phyloP scores from a whole-genome alignment of 2,329 filamentous ascomycete genomes.

The Colletotrichum sansevieriae region DNA sequence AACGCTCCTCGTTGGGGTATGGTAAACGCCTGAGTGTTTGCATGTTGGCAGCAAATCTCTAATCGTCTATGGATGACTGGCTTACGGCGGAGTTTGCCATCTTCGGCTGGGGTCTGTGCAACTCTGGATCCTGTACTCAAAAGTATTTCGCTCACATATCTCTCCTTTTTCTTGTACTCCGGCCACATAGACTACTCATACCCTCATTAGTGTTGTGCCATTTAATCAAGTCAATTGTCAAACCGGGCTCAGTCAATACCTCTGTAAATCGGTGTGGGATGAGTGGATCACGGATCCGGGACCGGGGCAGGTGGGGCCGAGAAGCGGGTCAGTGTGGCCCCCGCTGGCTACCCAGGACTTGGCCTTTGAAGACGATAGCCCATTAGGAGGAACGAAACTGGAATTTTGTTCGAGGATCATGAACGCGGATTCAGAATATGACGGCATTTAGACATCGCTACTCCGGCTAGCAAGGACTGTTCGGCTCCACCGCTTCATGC shows the following conservation, averaged over 20 bases:
- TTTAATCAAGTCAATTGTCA: constrained; percentile 2
- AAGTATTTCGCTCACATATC: constrained; percentile 8
- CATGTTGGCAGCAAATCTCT: not conserved
- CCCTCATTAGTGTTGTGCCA: constrained; percentile 26
- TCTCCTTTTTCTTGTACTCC: not conserved
- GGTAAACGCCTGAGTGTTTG: not conserved
- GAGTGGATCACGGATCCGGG: no score
- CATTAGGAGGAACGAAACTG: no score
- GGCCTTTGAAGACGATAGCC: no score
- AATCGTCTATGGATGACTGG: not conserved
- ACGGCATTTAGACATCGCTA: no score
- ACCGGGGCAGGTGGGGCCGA: no score
- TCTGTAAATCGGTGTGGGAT: no score
- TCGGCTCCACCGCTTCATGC: no score
- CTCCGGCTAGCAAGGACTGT: no score
- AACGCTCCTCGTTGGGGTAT: constrained; percentile 65
- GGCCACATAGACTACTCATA: constrained; percentile 32
- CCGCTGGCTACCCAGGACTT: no score
- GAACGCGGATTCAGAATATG: no score
- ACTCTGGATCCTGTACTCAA: constrained; percentile 14
- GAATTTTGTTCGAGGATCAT: no score
- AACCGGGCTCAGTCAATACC: not conserved
- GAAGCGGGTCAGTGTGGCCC: no score
- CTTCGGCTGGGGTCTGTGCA: not conserved
- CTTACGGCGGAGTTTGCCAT: not conserved